A percentile compares a stretch with the other conserved stretches of the same genome.
These are phyloP conservation scores for Ascochyta viciae-villosae DNA, from an alignment of 2,329 filamentous ascomycete species.

Conservation along the genomic window DNA sequence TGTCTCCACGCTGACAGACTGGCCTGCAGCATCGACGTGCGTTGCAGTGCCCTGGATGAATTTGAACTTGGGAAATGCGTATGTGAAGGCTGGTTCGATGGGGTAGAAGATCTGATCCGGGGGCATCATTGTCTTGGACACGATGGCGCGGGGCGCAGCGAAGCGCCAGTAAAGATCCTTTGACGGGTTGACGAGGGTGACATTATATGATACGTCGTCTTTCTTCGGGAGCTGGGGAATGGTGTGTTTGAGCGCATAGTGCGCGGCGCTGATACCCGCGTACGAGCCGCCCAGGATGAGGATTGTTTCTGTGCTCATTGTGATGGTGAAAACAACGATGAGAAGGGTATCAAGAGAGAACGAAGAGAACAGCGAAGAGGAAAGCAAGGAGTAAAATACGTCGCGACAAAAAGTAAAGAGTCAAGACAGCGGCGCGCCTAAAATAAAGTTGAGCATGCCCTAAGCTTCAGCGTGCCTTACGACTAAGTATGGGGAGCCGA, in stretches of 20 bases:
- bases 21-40: slow-evolving; percentile 54
- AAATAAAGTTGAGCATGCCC: slow-evolving; percentile 18
- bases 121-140: slow-evolving; percentile 58
- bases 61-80: slow-evolving; percentile 56
- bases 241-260: slow-evolving; percentile 46
- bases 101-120: slow-evolving; percentile 59
- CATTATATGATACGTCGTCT: slow-evolving; percentile 54
- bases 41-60: slow-evolving; percentile 62
- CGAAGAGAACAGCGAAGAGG: slow-evolving; percentile 4
- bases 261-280: slow-evolving; percentile 46
- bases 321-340: slow-evolving; percentile 6
- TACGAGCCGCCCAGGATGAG: slow-evolving; percentile 47
- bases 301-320: slow-evolving; percentile 46
- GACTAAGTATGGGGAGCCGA: slow-evolving; percentile 22
- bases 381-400: slow-evolving; percentile 10
- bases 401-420: slow-evolving; percentile 6
- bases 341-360: slow-evolving; percentile 12
- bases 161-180: slow-evolving; percentile 63
- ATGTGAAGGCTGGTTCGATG: slow-evolving; percentile 61
- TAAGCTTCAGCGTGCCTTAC: slow-evolving; percentile 11
- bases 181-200: slow-evolving; percentile 64
- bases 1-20: slow-evolving; percentile 52
- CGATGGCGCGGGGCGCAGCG: slow-evolving; percentile 61
- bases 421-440: slow-evolving; percentile 15
- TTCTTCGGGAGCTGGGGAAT: slow-evolving; percentile 46